Evolutionary conservation across 1,284 basidiomycete species (phyloP).

Genomic region (Tylopilus orsonianus): DNA sequence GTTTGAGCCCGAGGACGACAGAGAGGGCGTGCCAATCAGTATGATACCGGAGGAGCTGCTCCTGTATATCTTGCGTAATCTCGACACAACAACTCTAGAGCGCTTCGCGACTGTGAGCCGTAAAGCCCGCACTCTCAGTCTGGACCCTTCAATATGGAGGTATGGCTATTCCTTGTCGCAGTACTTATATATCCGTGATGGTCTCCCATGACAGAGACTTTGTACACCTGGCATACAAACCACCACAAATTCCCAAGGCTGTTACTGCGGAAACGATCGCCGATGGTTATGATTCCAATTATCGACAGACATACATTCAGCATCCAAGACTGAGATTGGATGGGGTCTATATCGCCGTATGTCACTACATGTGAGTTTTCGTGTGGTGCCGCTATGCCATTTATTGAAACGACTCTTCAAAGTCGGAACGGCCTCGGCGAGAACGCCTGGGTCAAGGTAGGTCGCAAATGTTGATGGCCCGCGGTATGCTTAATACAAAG

Average conservation of each 20-base stretch:
- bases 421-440: slow-evolving; percentile 80
- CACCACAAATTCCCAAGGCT: slow-evolving; percentile 64
- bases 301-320: slow-evolving; percentile 75
- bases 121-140: slow-evolving; percentile 68
- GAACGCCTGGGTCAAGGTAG: slow-evolving; percentile 79
- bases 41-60: slow-evolving; percentile 76
- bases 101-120: slow-evolving; percentile 71
- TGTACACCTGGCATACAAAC: slow-evolving; percentile 61
- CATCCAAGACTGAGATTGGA: slow-evolving; percentile 82
- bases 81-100: slow-evolving; percentile 71
- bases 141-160: slow-evolving; percentile 77
- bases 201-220: slow-evolving; percentile 42
- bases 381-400: background rate
- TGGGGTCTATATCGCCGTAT: slow-evolving; percentile 87
- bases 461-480: slow-evolving; percentile 29
- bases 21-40: slow-evolving; percentile 53
- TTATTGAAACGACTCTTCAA: slow-evolving; percentile 7
- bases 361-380: slow-evolving; percentile 70
- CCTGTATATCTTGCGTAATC: slow-evolving; percentile 58
- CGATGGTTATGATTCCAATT: slow-evolving; percentile 57
- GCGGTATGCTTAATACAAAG: slow-evolving; percentile 3
- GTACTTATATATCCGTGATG: slow-evolving; percentile 9
- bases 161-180: slow-evolving; percentile 34
- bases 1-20: slow-evolving; percentile 72
- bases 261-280: slow-evolving; percentile 49